Conservation (phyloP, 129 eudicot species). For the Solidago caesia region DNA sequence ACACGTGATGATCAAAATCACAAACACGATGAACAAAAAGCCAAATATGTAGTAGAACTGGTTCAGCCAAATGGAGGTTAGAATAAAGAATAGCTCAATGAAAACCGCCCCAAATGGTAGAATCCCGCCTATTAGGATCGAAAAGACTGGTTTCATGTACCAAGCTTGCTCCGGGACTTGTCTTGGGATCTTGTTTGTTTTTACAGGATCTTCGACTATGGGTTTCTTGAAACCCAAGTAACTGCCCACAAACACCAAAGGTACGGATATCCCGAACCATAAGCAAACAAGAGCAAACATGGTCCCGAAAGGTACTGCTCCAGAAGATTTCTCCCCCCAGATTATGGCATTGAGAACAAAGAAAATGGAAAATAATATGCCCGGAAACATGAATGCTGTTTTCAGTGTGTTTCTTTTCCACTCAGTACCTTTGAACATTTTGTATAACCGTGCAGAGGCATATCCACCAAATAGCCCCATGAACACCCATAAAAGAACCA, state of each 20-base stretch:
- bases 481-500: constrained; percentile 94
- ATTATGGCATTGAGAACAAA: constrained; percentile 82
- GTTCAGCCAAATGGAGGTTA: constrained; percentile 89
- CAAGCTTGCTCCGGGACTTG: constrained; percentile 93
- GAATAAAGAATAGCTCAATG: constrained; percentile 81
- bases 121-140: constrained; percentile 86
- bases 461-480: constrained; percentile 93
- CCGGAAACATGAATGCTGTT: constrained; percentile 93
- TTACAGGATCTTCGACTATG: constrained; percentile 78
- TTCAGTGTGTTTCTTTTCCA: constrained; percentile 83
- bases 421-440: constrained; percentile 89
- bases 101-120: constrained; percentile 92
- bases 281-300: constrained; percentile 85
- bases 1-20: constrained; percentile 74
- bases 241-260: constrained; percentile 87
- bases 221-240: constrained; percentile 89
- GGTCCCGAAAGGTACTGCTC: constrained; percentile 92
- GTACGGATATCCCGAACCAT: constrained; percentile 96
- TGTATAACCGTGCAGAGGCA: constrained; percentile 88
- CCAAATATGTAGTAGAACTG: constrained; percentile 90
- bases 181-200: constrained; percentile 82
- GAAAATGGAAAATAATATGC: constrained; percentile 73
- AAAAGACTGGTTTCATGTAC: constrained; percentile 88
- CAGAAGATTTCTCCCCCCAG: constrained; percentile 93
- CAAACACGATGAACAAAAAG: constrained; percentile 82